phyloP scores from a whole-genome alignment of 306 rosid species.

The Hippophae gyantsensis region DNA sequence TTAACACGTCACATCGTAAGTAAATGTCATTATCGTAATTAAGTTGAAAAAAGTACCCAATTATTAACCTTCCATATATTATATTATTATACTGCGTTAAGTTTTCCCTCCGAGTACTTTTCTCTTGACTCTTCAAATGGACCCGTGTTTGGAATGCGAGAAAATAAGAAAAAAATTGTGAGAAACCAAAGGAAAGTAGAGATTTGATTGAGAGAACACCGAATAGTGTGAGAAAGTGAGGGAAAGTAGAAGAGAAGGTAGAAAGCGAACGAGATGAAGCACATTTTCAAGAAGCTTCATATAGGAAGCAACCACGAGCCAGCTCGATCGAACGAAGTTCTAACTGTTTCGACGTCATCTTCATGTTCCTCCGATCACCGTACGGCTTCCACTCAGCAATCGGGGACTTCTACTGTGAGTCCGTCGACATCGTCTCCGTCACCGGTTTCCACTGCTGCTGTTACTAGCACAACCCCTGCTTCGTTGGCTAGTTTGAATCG shows the following conservation, averaged over 20 bases:
- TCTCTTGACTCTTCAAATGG: neutral
- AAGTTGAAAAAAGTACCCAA: neutral
- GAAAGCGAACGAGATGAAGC: slow-evolving; percentile 46
- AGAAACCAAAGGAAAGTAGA: neutral
- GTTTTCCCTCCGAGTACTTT: slow-evolving; percentile 45
- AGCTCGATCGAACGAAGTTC: slow-evolving; percentile 56
- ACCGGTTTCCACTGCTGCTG: slow-evolving; percentile 1
- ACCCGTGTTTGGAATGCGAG: neutral
- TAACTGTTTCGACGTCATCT: slow-evolving; percentile 27
- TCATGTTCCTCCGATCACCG: slow-evolving; percentile 48
- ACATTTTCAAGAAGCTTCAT: slow-evolving; percentile 99
- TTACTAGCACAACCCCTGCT: neutral
- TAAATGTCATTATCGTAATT: slow-evolving; percentile 32
- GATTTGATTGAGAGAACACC: slow-evolving; percentile 1
- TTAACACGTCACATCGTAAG: slow-evolving; percentile 11
- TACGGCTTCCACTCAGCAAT: slow-evolving; percentile 12
- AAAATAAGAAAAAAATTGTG: slow-evolving; percentile 6
- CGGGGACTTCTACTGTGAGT: slow-evolving; percentile 32
- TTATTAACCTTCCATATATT: slow-evolving; percentile 8
- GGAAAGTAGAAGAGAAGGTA: neutral
- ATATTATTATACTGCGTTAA: slow-evolving; percentile 5
- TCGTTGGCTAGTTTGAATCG: slow-evolving; percentile 26
- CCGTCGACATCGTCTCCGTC: slow-evolving; percentile 45
- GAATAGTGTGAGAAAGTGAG: neutral
- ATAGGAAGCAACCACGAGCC: slow-evolving; percentile 75